phyloP scores from a whole-genome alignment of 1,284 basidiomycete species.

The Cryptococcus floricola region DNA sequence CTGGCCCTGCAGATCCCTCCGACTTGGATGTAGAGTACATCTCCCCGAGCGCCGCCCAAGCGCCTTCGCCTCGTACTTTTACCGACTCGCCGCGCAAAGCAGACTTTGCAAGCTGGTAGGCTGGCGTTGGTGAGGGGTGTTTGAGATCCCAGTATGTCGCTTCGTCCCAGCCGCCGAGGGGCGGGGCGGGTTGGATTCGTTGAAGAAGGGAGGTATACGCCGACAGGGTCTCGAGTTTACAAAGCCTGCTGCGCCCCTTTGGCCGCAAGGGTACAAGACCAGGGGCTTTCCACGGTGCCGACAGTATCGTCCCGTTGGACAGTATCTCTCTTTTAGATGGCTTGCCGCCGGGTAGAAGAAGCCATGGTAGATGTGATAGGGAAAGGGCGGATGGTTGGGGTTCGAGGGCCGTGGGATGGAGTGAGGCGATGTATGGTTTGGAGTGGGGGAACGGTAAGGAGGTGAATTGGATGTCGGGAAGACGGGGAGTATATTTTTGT shows the following conservation, averaged over 20 bases:
- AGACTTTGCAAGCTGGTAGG: conserved; percentile 55
- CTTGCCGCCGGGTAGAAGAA: conserved; percentile 63
- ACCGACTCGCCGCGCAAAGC: conserved; percentile 50
- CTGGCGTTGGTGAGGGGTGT: conserved; percentile 22
- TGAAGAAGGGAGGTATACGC: conserved; percentile 41
- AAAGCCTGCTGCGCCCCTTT: conserved; percentile 26
- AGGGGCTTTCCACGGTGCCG: conserved; percentile 33
- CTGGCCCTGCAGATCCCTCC: neutral
- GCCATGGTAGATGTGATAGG: conserved; percentile 14
- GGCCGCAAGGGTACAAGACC: conserved; percentile 23
- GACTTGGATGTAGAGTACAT: conserved; percentile 5
- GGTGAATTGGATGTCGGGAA: conserved; percentile 60
- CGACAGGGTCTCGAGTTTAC: conserved; percentile 51
- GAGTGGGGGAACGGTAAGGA: conserved; percentile 59
- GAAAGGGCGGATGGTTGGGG: conserved; percentile 20
- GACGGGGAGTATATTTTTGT: conserved; percentile 51
- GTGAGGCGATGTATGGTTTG: conserved; percentile 45
- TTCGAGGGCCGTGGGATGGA: conserved; percentile 1
- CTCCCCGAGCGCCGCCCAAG: neutral
- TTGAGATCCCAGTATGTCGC: conserved; percentile 50
- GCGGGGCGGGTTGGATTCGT: neutral
- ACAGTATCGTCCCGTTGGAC: conserved; percentile 14
- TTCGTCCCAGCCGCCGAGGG: neutral
- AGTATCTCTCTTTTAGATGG: conserved; percentile 21
- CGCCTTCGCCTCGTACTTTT: neutral